Base-by-base conservation (phyloP, 2,329 filamentous ascomycete species). In the Colletotrichum lini region DNA sequence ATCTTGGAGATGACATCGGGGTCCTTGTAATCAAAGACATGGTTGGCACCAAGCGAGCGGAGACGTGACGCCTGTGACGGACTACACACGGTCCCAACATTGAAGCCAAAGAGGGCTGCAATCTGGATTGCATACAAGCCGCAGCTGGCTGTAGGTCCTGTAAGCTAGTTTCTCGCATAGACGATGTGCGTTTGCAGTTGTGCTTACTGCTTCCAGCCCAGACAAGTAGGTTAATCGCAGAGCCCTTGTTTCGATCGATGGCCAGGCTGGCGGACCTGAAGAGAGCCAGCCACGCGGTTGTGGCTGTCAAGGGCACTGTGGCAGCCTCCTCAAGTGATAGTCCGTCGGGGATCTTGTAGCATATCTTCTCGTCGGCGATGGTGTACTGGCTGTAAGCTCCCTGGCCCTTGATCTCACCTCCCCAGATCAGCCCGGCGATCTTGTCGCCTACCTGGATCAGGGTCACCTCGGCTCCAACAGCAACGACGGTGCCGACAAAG, bases 41-140 rank as follows among this genome's bases (percentile, higher is more conserved):
- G 38, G n/a, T 21, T 44, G 16, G 35, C 61, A 12, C 52, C 61
- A n/a, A 49, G 57, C 23, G 52, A 56, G 26, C 23, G 52, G 26
- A 56, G 52, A 18, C 23, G 52, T 30, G 52, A 56, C 26, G 35
- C 23, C 26, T 56, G 52, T 18, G 26, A 38, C 35, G 58, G 58
- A 30, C 58, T 61, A 42, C 42, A 61, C 40, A 30, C 42, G 15
- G 58, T 61, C 18, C n/a, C 58, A 21, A 61, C 30, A 23, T 44
- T 16, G 42, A 45, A 61, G 13, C 58, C 58, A 35, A 45, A 45
- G 23, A 61, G 58, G 10, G 40, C 42, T 8, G 42, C 58, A 45
- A 61, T 44, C 26, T 61, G 58, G 15, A 61, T 49, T 44, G 58
- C 58, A 21, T 45, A 61, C n/a, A 30, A 38, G 30, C 58, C 58